A percentile compares a stretch with the other conserved stretches of the same genome.
phyloP scores from a whole-genome alignment of 1,284 basidiomycete genomes.

The Marasmius tenuissimus region DNA sequence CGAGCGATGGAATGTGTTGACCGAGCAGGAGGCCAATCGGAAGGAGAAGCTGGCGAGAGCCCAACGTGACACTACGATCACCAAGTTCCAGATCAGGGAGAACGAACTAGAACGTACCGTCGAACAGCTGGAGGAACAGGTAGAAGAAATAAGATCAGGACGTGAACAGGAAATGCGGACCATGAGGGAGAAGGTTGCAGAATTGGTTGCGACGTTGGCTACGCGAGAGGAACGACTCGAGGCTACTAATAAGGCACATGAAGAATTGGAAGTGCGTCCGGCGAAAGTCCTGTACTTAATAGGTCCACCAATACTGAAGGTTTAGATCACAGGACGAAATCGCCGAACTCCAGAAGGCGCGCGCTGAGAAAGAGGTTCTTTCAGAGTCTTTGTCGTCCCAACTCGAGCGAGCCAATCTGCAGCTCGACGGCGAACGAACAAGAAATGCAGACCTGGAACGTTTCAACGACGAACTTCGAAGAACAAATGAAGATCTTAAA shows the following conservation, averaged over 20 bases:
- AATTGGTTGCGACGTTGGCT: constrained; percentile 36
- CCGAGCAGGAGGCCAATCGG: constrained; percentile 50
- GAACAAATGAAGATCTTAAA: constrained; percentile 52
- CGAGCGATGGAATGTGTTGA: constrained; percentile 47
- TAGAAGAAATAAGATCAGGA: constrained; percentile 20
- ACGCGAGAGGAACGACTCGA: constrained; percentile 35
- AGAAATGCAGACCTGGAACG: constrained; percentile 54
- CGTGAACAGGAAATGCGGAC: constrained; percentile 30
- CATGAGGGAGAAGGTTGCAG: constrained; percentile 17
- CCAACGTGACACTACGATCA: constrained; percentile 63
- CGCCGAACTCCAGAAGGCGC: constrained; percentile 42
- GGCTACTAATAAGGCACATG: constrained; percentile 38
- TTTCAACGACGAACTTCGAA: constrained; percentile 54
- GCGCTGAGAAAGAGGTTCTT: constrained; percentile 46
- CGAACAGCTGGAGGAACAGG: constrained; percentile 40
- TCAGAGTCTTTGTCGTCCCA: constrained; percentile 46
- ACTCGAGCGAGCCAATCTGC: constrained; percentile 55
- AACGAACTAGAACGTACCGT: constrained; percentile 54
- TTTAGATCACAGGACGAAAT: constrained; percentile 38
- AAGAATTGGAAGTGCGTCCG: constrained; percentile 42
- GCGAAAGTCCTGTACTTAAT: background rate
- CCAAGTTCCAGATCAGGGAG: constrained; percentile 62
- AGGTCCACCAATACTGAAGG: constrained; percentile 7
- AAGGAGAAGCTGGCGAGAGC: constrained; percentile 54
- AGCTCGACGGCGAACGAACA: constrained; percentile 56